phyloP scores from a whole-genome alignment of 2,329 filamentous ascomycete species.

The Neocucurbitaria cava region DNA sequence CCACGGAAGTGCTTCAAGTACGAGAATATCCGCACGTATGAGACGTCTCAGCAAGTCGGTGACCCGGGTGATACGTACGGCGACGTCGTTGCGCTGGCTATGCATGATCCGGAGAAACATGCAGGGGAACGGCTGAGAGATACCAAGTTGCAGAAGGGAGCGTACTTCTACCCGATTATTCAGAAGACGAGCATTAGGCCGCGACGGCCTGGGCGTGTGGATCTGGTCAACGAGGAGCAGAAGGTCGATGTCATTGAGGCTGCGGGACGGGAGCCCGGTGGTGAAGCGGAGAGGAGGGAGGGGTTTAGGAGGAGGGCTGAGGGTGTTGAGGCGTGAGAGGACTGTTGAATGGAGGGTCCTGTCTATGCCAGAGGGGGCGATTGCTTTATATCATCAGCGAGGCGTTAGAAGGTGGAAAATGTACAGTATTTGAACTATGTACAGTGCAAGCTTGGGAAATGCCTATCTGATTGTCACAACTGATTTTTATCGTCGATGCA shows the following conservation, averaged over 20 bases:
- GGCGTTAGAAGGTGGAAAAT: slow-evolving; percentile 56
- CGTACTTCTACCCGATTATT: slow-evolving; percentile 68
- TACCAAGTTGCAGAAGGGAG: slow-evolving; percentile 56
- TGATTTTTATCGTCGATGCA: background rate
- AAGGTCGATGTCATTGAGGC: slow-evolving; percentile 62
- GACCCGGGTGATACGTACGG: slow-evolving; percentile 61
- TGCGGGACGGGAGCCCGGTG: slow-evolving; percentile 58
- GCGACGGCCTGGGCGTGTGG: slow-evolving; percentile 50
- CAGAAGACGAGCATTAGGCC: slow-evolving; percentile 62
- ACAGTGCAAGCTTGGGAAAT: background rate
- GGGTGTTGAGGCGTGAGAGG: slow-evolving; percentile 21
- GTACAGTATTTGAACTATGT: background rate
- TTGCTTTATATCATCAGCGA: slow-evolving; percentile 49
- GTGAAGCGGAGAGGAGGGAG: slow-evolving; percentile 57
- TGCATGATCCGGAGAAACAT: slow-evolving; percentile 61
- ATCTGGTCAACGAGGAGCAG: slow-evolving; percentile 52
- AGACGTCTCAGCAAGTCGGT: slow-evolving; percentile 62
- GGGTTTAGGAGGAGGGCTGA: slow-evolving; percentile 56
- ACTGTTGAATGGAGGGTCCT: background rate
- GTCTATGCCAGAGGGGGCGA: background rate
- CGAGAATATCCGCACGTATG: slow-evolving; percentile 66
- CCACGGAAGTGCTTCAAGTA: slow-evolving; percentile 61
- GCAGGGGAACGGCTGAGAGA: slow-evolving; percentile 43
- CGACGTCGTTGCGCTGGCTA: slow-evolving; percentile 63
- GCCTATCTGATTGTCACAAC: background rate